Percentiles rank a stretch among this genome's conserved stretches.
phyloP scores from a whole-genome alignment of 2,329 filamentous ascomycete genomes.

The Venturia aucupariae region DNA sequence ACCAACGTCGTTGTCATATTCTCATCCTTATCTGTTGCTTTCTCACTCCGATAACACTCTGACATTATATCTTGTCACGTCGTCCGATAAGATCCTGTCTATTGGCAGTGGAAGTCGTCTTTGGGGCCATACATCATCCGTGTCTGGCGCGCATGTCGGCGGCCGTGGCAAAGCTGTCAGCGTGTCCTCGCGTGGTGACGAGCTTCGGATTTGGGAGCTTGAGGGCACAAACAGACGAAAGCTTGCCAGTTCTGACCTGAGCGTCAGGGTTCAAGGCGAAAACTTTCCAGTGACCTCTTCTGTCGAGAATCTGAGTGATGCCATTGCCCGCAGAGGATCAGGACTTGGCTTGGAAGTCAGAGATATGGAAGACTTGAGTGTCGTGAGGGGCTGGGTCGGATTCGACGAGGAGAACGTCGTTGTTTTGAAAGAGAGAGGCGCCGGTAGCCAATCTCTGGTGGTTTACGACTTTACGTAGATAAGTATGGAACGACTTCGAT shows the following conservation, averaged over 20 bases:
- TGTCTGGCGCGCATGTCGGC: constrained; percentile 77
- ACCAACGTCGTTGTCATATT: constrained; percentile 40
- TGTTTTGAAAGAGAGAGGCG: constrained; percentile 61
- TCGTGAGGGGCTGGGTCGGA: constrained; percentile 59
- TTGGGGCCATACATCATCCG: constrained; percentile 87
- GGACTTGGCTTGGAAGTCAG: not conserved
- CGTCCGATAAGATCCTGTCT: constrained; percentile 53
- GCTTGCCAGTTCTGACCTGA: constrained; percentile 36
- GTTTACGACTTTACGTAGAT: constrained; percentile 75
- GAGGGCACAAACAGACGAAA: constrained; percentile 49
- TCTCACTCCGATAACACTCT: constrained; percentile 83
- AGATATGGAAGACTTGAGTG: constrained; percentile 27
- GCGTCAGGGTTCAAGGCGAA: constrained; percentile 42
- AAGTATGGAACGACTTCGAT: not conserved
- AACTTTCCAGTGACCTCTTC: not conserved
- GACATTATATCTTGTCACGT: constrained; percentile 71
- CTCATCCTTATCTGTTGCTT: constrained; percentile 75
- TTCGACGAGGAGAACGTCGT: constrained; percentile 93
- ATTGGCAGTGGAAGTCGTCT: constrained; percentile 67
- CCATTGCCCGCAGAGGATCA: not conserved
- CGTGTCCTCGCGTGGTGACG: constrained; percentile 66
- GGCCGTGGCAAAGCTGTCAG: constrained; percentile 80
- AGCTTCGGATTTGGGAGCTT: constrained; percentile 73
- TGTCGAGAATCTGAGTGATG: not conserved
- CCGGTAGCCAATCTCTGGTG: constrained; percentile 63